Evolutionary conservation across 2,329 filamentous ascomycete species (phyloP).

Genomic region (Phyllosticta citribraziliensis): DNA sequence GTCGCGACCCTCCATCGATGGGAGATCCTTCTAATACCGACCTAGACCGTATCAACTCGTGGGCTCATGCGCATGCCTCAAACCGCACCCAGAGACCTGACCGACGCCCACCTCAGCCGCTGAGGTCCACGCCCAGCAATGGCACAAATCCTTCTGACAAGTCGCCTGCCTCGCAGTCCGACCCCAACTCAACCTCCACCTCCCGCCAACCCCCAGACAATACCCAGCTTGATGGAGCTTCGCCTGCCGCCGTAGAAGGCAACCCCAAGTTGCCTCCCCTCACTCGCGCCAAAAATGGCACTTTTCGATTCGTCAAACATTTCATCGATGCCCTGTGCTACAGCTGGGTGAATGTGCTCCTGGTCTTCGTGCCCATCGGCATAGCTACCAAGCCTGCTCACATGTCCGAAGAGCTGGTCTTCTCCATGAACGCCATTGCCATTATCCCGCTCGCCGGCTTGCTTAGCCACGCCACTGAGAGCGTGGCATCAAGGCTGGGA

Average conservation of each 20-base stretch:
- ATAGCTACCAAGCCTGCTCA: conserved; percentile 49
- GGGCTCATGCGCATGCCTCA: conserved; percentile 37
- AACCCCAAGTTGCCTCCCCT: conserved; percentile 35
- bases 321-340: conserved; percentile 53
- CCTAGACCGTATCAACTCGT: conserved; percentile 42
- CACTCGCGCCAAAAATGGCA: conserved; percentile 41
- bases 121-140: conserved; percentile 18
- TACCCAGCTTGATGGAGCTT: conserved; percentile 41
- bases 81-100: conserved; percentile 19
- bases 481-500: conserved; percentile 37
- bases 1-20: conserved; percentile 35
- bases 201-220: conserved; percentile 32
- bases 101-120: conserved; percentile 16
- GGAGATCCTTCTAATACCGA: conserved; percentile 45
- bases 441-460: conserved; percentile 42
- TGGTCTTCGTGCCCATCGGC: conserved; percentile 70
- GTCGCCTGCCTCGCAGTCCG: conserved; percentile 14
- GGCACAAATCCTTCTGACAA: conserved; percentile 20
- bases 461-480: conserved; percentile 40
- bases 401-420: conserved; percentile 35
- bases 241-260: conserved; percentile 43
- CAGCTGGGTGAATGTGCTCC: conserved; percentile 68
- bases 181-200: conserved; percentile 18
- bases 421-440: conserved; percentile 43
- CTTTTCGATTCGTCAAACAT: conserved; percentile 44